These are phyloP conservation scores for Epipyxis sp. DNA, from an alignment of 108 stramenopile genomes.

Conservation along the genomic window DNA sequence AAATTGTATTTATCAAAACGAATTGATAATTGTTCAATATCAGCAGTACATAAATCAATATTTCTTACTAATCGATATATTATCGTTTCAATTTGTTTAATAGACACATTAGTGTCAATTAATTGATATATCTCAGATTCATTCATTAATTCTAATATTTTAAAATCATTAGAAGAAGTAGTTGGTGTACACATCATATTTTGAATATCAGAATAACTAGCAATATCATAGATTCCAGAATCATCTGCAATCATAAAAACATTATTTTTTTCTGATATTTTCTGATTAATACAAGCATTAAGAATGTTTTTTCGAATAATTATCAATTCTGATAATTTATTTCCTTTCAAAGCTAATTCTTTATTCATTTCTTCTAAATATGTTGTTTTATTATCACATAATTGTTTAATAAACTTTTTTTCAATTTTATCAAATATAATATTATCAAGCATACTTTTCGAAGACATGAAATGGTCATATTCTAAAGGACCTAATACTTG, in stretches of 20 bases:
- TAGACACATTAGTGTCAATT: neutral
- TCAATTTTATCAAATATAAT: neutral
- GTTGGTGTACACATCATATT: too few species aligned
- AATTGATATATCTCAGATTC: neutral
- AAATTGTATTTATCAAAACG: neutral
- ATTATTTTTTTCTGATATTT: neutral
- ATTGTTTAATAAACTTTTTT: neutral
- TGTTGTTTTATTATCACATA: neutral
- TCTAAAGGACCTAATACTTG: neutral
- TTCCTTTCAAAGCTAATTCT: neutral
- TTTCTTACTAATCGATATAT: neutral
- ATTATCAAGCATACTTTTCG: slow-evolving; percentile 12
- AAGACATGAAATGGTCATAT: neutral
- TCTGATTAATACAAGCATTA: too few species aligned
- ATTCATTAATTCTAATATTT: too few species aligned
- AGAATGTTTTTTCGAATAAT: too few species aligned
- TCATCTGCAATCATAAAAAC: neutral
- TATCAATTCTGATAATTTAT: neutral
- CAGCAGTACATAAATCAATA: neutral
- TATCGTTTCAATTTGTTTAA: neutral
- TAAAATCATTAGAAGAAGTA: too few species aligned
- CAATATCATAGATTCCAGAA: neutral
- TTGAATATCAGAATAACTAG: too few species aligned
- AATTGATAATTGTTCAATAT: neutral
- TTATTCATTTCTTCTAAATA: neutral